phyloP scores from a whole-genome alignment of 1,284 basidiomycete genomes.

The Ganoderma boninense region DNA sequence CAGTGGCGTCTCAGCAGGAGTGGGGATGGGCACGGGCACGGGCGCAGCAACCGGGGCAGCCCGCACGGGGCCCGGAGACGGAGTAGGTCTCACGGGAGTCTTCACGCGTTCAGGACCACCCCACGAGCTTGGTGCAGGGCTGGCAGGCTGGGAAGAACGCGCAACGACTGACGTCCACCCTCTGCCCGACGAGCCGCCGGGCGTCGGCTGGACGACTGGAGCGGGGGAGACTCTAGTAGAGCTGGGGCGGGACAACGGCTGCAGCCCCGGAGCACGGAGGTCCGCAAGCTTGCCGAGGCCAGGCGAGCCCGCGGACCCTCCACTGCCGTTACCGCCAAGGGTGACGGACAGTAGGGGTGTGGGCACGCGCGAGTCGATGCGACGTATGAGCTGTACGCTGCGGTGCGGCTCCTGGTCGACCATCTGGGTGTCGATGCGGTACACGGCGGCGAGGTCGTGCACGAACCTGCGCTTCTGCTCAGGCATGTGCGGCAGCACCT shows the following conservation, averaged over 20 bases:
- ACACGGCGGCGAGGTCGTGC: conserved; percentile 75
- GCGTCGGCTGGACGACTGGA: conserved; percentile 23
- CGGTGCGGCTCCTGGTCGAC: conserved; percentile 87
- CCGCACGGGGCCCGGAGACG: conserved; percentile 24
- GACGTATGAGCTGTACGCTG: conserved; percentile 81
- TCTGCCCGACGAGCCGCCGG: conserved; percentile 29
- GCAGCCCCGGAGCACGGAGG: conserved; percentile 45
- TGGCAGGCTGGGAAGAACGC: conserved; percentile 27
- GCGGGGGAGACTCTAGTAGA: conserved; percentile 26
- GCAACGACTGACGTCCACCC: conserved; percentile 52
- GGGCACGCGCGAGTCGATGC: conserved; percentile 84
- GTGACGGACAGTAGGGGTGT: conserved; percentile 68
- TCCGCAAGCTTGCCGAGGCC: conserved; percentile 66
- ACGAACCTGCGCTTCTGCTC: conserved; percentile 82
- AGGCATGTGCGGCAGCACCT: conserved; percentile 86
- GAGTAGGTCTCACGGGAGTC: conserved; percentile 22
- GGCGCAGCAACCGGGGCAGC: background rate
- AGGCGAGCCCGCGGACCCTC: conserved; percentile 22
- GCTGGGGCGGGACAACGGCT: conserved; percentile 30
- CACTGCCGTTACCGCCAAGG: conserved; percentile 34
- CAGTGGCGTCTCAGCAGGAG: conserved; percentile 1
- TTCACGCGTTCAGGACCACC: conserved; percentile 21
- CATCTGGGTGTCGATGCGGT: conserved; percentile 84
- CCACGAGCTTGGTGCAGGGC: conserved; percentile 35
- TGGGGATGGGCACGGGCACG: conserved; percentile 11